Base-by-base conservation (phyloP, 371 early-diverging fungal genomes). In the Sporodiniella umbellata region DNA sequence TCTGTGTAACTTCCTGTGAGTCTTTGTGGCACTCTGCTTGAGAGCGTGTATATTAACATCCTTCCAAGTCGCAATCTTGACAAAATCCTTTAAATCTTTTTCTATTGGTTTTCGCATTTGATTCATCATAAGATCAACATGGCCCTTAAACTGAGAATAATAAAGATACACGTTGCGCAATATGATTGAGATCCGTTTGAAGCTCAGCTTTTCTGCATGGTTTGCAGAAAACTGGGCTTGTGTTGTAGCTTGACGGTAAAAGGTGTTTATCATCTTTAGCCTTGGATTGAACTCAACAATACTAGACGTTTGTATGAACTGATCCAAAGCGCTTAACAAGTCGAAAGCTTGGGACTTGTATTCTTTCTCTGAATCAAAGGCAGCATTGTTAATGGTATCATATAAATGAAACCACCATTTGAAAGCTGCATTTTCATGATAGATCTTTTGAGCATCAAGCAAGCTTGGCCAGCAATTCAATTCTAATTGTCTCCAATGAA, bases 11-110 rank as follows among this genome's bases (percentile, higher is more conserved):
- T 94, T 93, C 51, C 84, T 72, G 62, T 96, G 98, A 5, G 95
- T 92, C 72, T 88, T 88, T 42, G 84, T 84, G 2, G 97, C 94
- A 70, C 91, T 90, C 54, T 90, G 91, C 31, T 88, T 84, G 33
- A 98, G 71, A 0, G 98, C 94, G 54, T 88, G 88, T n/a, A 94
- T 88, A 53, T 95, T 98, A 33, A 95, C 88, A 68, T 98, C 99
- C 69, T 94, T 94, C 96, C 97, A 98, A 38, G 81, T 88, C 11
- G 97, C 96, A 53, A 98, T 89, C 70, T 91, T 90, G 42, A 96
- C 96, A 60, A 87, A 93, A 47, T 94, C 92, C 51, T 87, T 84
- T 57, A 98, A 79, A 28, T 98, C 94, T 56, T 88, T 90, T 40
- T 85, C 82, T 33, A 97, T 88, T 4, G 94, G 88, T 52, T 86